Evolutionary conservation across 495 filamentous ascomycete species (phyloP).

Genomic region (Cercophora newfieldiana): DNA sequence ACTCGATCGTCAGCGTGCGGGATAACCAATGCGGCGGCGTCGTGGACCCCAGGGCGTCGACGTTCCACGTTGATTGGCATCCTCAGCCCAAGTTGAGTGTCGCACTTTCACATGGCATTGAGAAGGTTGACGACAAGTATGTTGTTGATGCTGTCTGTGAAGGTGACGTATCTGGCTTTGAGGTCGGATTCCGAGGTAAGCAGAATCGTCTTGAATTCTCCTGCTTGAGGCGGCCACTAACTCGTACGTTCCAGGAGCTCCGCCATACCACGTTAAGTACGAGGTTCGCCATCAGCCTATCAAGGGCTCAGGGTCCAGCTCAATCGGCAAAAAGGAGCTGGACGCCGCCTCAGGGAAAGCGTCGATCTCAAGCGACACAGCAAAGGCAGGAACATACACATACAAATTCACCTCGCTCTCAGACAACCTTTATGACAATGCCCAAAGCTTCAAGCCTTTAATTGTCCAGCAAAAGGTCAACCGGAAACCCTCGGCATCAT

Average conservation of each 20-base stretch:
- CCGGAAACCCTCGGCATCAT: constrained; percentile 73
- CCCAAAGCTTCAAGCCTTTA: constrained; percentile 63
- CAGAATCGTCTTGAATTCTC: background rate
- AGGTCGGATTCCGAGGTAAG: constrained; percentile 74
- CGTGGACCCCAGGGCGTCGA: constrained; percentile 68
- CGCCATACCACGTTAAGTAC: constrained; percentile 85
- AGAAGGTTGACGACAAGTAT: constrained; percentile 49
- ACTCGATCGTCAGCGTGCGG: constrained; percentile 71
- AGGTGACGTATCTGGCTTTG: constrained; percentile 86
- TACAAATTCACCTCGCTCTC: constrained; percentile 81
- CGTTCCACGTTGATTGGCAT: constrained; percentile 82
- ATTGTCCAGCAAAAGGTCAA: constrained; percentile 79
- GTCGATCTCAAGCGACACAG: constrained; percentile 80
- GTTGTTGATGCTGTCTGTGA: constrained; percentile 85
- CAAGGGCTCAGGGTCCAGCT: constrained; percentile 53
- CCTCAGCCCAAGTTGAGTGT: constrained; percentile 72
- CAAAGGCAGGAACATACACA: constrained; percentile 74
- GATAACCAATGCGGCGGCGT: constrained; percentile 79
- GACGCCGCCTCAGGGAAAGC: constrained; percentile 69
- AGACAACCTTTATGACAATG: constrained; percentile 80
- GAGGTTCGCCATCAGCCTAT: constrained; percentile 67
- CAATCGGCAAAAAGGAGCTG: constrained; percentile 62
- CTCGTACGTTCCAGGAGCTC: constrained; percentile 51
- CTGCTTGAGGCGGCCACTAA: constrained; percentile 12
- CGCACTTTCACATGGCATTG: constrained; percentile 60